Evolutionary conservation across 352 stramenopile species (phyloP).

Genomic region (Globisporangium canariense): DNA sequence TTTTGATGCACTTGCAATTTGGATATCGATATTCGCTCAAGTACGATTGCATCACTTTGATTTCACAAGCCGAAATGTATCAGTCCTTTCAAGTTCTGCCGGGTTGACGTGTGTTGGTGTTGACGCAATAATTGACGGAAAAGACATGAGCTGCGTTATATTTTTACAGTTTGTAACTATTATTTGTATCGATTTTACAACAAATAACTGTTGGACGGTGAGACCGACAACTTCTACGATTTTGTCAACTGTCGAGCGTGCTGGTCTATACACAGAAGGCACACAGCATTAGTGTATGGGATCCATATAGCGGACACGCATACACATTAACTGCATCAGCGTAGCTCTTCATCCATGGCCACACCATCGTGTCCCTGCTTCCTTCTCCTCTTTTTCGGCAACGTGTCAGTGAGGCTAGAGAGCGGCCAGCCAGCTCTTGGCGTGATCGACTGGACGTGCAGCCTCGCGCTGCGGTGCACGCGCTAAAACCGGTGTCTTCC

Average conservation of each 20-base stretch:
- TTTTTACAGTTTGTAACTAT: too few relatives aligned
- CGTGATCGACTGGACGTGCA: conserved; percentile 43
- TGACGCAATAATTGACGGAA: too few relatives aligned
- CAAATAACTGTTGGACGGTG: too few relatives aligned
- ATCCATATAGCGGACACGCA: neutral
- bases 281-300: neutral
- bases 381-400: conserved; percentile 14
- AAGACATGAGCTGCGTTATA: too few relatives aligned
- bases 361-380: conserved; percentile 1
- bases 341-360: neutral
- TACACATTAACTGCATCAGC: neutral
- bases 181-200: too few relatives aligned
- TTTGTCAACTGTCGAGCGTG: conserved; percentile 41
- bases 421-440: conserved; percentile 17
- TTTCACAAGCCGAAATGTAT: too few relatives aligned
- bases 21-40: too few relatives aligned
- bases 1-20: too few relatives aligned
- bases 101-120: too few relatives aligned
- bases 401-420: conserved; percentile 12
- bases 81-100: too few relatives aligned
- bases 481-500: conserved; percentile 37
- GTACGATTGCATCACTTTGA: too few relatives aligned
- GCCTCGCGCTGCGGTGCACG: conserved; percentile 34
- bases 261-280: conserved; percentile 50
- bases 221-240: too few relatives aligned